phyloP scores from a whole-genome alignment of 2,329 filamentous ascomycete species.

The Ophiostoma sp. region DNA sequence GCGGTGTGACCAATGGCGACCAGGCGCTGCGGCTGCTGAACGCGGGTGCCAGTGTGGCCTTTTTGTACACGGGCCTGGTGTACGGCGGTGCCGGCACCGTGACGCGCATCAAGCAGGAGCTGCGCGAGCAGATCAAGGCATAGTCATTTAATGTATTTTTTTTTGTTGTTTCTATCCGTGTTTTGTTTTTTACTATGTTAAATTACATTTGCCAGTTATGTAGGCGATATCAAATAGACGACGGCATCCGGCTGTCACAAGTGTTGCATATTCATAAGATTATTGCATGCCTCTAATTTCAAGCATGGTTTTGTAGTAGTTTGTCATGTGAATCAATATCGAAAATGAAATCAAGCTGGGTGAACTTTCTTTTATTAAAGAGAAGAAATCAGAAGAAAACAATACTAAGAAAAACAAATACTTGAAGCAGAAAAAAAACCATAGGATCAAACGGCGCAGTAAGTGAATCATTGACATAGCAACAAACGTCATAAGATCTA shows the following conservation, averaged over 20 bases:
- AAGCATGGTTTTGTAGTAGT: too few relatives aligned
- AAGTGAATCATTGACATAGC: too few relatives aligned
- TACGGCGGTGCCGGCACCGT: conserved; percentile 61
- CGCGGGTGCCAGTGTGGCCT: conserved; percentile 83
- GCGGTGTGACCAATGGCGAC: conserved; percentile 82
- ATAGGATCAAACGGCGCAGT: background rate
- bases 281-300: too few relatives aligned
- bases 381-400: background rate
- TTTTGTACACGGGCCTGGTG: conserved; percentile 76
- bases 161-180: background rate
- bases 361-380: too few relatives aligned
- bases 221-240: background rate
- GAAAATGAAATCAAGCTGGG: too few relatives aligned
- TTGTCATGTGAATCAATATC: too few relatives aligned
- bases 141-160: background rate
- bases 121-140: conserved; percentile 38
- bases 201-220: background rate
- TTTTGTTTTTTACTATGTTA: background rate
- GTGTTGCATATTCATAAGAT: background rate
- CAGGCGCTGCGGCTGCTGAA: conserved; percentile 78
- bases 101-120: conserved; percentile 60
- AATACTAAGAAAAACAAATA: background rate
- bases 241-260: background rate
- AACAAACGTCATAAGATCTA: background rate
- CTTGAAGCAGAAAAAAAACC: background rate